These are phyloP conservation scores for Mycosarcoma maydis DNA, from an alignment of 1,284 basidiomycete species.

Conservation along the genomic window DNA sequence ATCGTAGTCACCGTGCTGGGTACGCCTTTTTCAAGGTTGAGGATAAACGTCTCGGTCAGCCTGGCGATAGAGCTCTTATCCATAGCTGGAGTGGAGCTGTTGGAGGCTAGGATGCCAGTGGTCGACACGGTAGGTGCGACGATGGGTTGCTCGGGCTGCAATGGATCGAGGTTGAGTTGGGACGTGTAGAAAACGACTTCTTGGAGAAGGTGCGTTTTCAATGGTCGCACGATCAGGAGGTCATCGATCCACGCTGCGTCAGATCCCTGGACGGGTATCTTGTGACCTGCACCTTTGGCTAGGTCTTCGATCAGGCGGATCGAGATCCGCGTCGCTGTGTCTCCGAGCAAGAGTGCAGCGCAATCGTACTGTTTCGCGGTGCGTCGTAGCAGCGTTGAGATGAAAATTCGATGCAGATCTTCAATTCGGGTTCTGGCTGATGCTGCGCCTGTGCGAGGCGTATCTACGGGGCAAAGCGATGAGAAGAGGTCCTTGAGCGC, in stretches of 20 bases:
- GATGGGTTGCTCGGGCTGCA: slow-evolving; percentile 27
- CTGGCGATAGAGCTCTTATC: slow-evolving; percentile 58
- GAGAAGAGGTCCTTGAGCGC: slow-evolving; percentile 38
- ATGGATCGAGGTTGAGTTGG: slow-evolving; percentile 14
- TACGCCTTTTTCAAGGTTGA: slow-evolving; percentile 59
- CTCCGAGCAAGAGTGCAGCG: slow-evolving; percentile 51
- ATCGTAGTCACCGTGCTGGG: slow-evolving; percentile 61
- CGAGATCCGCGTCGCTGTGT: slow-evolving; percentile 49
- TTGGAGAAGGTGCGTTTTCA: slow-evolving; percentile 41
- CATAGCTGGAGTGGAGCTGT: slow-evolving; percentile 14
- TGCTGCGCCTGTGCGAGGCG: slow-evolving; percentile 39
- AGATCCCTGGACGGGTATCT: slow-evolving; percentile 52
- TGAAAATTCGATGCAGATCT: slow-evolving; percentile 52
- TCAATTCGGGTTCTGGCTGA: slow-evolving; percentile 56
- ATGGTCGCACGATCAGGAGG: slow-evolving; percentile 49
- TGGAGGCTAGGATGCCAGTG: slow-evolving; percentile 4
- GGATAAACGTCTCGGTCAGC: slow-evolving; percentile 57
- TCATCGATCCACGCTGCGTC: slow-evolving; percentile 55
- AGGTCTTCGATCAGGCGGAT: slow-evolving; percentile 56
- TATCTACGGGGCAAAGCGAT: slow-evolving; percentile 28
- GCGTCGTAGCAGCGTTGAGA: slow-evolving; percentile 37
- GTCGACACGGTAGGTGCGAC: slow-evolving; percentile 17
- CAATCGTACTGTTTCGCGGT: slow-evolving; percentile 38
- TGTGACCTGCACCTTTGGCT: slow-evolving; percentile 60
- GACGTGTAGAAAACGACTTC: slow-evolving; percentile 51